Base-by-base conservation (phyloP, 169 alveolate species). In the Eimeria necatrix region DNA sequence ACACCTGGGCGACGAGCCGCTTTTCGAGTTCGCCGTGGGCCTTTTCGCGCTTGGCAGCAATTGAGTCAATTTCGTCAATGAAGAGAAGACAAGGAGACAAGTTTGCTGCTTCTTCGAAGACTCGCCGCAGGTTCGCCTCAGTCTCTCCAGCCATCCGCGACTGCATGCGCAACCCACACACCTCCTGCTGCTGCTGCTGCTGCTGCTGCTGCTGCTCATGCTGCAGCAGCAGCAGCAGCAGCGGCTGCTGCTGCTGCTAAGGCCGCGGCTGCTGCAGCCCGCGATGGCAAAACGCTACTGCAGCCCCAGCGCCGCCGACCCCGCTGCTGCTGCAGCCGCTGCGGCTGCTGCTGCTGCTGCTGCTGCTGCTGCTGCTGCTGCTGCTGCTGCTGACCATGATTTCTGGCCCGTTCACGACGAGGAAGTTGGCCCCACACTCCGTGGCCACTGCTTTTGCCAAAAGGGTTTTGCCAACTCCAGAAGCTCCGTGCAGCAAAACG, bases 381-480 rank as follows among this genome's bases (percentile, higher is more conserved):
- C 22, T n/a, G 52, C 6, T 71, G 81, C 49, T 24, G 4, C 81
- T n/a, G 81, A 85, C 94, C 96, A 94, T 94, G 80, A 94, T 32
- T 41, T 94, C 96, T 2, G 96, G 96, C 22, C 96, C 96, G 70
- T 95, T 95, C 16, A 95, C 56, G n/a, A 64, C 61, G 26, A 87
- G 24, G 56, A 95, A 95, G 84, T 84, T 49, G 26, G 96, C 95
- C 22, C 95, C 96, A 14, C 88, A 97, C 97, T 73, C 99, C 95
- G 98, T 99, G 24, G 99, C 99, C 84, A 99, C 99, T 26, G 99
- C 99, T 97, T 99, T 98, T 12, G 99, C 99, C 90, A 99, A 98
- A 68, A 99, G 97, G 10, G 99, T 99, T 96, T 99, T 99, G 73
- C 99, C 99, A 74, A 99, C 98, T 6, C 96, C 96, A 2, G 95